A percentile compares a stretch with the other conserved stretches of the same genome.
Evolutionary conservation across 75 land plant genomes (phyloP).

Genomic region (Cryptomeria japonica): DNA sequence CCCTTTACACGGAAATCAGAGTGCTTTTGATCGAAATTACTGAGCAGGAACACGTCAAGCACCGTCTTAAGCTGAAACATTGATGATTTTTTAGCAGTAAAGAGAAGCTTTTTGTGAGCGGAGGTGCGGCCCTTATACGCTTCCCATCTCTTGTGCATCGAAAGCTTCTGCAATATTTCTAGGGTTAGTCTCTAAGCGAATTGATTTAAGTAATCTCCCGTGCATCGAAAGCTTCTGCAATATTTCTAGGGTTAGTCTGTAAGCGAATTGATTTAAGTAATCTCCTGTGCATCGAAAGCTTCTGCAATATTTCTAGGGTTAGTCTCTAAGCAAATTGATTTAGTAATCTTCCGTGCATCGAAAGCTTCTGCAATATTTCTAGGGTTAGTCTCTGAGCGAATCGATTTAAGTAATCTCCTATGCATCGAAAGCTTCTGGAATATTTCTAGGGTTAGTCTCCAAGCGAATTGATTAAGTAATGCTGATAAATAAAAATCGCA

Average conservation of each 20-base stretch:
- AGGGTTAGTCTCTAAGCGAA: no score
- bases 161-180: constrained; percentile 19
- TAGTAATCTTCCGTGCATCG: no score
- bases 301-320: no score
- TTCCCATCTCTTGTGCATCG: constrained; percentile 53
- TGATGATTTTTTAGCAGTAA: constrained; percentile 33
- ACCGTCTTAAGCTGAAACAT: constrained; percentile 41
- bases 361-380: no score
- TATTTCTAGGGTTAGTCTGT: background rate
- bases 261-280: background rate
- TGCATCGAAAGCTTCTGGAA: constrained; percentile 35
- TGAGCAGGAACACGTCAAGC: constrained; percentile 45
- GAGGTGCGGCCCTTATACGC: constrained; percentile 48
- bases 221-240: constrained; percentile 35
- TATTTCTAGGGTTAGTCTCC: background rate
- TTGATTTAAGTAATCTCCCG: no score
- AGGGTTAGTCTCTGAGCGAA: no score
- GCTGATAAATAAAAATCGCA: background rate
- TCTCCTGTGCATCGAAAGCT: no score
- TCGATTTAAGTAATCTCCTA: no score
- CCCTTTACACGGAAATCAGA: constrained; percentile 64
- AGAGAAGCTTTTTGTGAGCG: constrained; percentile 31
- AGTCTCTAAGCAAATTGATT: no score
- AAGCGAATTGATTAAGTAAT: background rate
- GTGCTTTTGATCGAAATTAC: constrained; percentile 5